A percentile compares a stretch with the other conserved stretches of the same genome.
Conservation (phyloP, 768 basidiomycete species). For the Psilocybe cubensis region DNA sequence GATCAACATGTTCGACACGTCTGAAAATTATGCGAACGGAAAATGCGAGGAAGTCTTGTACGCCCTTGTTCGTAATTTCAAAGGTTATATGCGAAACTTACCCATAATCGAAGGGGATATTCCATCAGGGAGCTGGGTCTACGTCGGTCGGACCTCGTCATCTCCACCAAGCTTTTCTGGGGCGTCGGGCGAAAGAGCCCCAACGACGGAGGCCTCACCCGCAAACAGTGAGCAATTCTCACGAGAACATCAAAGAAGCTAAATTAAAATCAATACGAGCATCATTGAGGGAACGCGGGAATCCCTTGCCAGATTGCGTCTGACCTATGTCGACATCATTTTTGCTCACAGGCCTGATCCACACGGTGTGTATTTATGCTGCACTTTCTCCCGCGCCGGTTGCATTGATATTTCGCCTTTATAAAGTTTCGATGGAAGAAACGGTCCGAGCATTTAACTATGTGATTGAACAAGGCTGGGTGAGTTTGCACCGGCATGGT, state of each 20-base stretch:
- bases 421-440: conserved; percentile 71
- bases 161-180: conserved; percentile 84
- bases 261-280: conserved; percentile 30
- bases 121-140: conserved; percentile 75
- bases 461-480: conserved; percentile 76
- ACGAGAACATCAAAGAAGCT: neutral
- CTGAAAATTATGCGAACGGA: conserved; percentile 68
- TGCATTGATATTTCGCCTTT: neutral
- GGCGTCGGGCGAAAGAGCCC: conserved; percentile 58
- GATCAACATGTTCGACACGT: conserved; percentile 78
- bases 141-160: conserved; percentile 67
- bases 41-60: conserved; percentile 80
- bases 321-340: conserved; percentile 77
- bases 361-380: conserved; percentile 38
- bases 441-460: conserved; percentile 82
- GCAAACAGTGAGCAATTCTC: conserved; percentile 55
- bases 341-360: conserved; percentile 73
- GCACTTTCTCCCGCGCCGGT: neutral
- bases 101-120: conserved; percentile 52
- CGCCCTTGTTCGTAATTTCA: conserved; percentile 14
- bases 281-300: conserved; percentile 78
- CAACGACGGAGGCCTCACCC: conserved; percentile 57
- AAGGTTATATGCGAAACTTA: neutral
- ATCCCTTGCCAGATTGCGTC: conserved; percentile 66
- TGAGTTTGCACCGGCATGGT: conserved; percentile 23